These are phyloP conservation scores for Ramaria sp. DNA, from an alignment of 768 basidiomycete genomes.

Conservation along the genomic window DNA sequence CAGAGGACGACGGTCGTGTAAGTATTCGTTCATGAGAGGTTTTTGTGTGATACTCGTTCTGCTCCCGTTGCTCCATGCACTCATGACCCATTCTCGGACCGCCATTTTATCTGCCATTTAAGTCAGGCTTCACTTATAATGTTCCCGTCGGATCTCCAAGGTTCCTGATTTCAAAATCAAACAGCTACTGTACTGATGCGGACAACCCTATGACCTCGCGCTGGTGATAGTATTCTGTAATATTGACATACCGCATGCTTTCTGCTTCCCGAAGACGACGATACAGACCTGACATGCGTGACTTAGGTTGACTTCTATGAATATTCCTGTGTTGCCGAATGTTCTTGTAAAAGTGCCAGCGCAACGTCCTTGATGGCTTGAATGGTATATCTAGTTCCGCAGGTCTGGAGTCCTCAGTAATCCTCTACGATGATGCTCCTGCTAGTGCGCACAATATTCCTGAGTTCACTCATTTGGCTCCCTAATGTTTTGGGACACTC, in stretches of 20 bases:
- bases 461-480: background rate
- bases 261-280: background rate
- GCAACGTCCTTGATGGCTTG: background rate
- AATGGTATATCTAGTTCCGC: background rate
- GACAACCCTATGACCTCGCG: too few species aligned
- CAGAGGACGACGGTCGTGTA: too few species aligned
- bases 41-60: too few species aligned
- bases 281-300: background rate
- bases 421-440: background rate
- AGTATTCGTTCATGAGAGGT: too few species aligned
- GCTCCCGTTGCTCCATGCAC: too few species aligned
- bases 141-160: too few species aligned
- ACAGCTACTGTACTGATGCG: too few species aligned
- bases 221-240: background rate
- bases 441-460: background rate
- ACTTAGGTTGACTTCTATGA: background rate
- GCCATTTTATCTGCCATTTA: too few species aligned
- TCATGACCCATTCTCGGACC: too few species aligned
- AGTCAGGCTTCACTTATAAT: too few species aligned
- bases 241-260: background rate
- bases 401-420: background rate
- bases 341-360: background rate
- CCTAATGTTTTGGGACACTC: background rate
- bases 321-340: background rate
- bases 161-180: too few species aligned